Conservation (phyloP, 2,329 filamentous ascomycete genomes). For the Paraphoma chrysanthemicola region DNA sequence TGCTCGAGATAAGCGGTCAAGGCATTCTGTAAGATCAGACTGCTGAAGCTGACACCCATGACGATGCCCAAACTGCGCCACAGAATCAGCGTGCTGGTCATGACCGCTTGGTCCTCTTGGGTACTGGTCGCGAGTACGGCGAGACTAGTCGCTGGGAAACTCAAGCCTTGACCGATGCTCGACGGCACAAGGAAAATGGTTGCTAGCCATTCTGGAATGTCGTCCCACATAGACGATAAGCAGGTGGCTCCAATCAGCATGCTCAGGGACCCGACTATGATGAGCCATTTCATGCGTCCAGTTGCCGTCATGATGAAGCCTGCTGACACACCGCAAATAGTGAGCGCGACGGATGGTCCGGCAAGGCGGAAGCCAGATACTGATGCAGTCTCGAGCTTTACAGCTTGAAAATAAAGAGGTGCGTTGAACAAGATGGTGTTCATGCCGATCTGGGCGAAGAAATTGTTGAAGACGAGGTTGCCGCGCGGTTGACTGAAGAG, state of each 20-base stretch:
- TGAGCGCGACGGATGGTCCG: constrained; percentile 62
- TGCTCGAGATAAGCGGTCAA: constrained; percentile 65
- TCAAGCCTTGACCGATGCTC: constrained; percentile 51
- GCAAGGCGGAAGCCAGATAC: constrained; percentile 75
- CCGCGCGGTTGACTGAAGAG: constrained; percentile 56
- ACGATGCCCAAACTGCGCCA: constrained; percentile 76
- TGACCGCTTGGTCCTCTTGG: constrained; percentile 55
- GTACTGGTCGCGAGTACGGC: constrained; percentile 52
- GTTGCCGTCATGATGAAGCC: constrained; percentile 55
- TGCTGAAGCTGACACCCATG: constrained; percentile 74
- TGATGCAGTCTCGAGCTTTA: constrained; percentile 66
- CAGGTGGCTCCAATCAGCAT: constrained; percentile 48
- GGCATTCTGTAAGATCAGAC: constrained; percentile 76
- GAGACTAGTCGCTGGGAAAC: constrained; percentile 51
- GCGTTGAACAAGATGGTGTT: constrained; percentile 72
- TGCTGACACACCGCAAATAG: constrained; percentile 49
- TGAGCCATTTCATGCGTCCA: constrained; percentile 51
- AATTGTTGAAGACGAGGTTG: constrained; percentile 60
- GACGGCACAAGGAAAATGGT: constrained; percentile 50
- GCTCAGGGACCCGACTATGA: constrained; percentile 46
- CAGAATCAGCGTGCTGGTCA: constrained; percentile 72
- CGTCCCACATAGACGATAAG: constrained; percentile 46
- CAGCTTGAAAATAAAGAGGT: constrained; percentile 69
- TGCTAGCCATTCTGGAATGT: constrained; percentile 50
- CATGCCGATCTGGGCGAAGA: constrained; percentile 57